phyloP scores from a whole-genome alignment of 306 rosid genomes.

The Comarum palustre region DNA sequence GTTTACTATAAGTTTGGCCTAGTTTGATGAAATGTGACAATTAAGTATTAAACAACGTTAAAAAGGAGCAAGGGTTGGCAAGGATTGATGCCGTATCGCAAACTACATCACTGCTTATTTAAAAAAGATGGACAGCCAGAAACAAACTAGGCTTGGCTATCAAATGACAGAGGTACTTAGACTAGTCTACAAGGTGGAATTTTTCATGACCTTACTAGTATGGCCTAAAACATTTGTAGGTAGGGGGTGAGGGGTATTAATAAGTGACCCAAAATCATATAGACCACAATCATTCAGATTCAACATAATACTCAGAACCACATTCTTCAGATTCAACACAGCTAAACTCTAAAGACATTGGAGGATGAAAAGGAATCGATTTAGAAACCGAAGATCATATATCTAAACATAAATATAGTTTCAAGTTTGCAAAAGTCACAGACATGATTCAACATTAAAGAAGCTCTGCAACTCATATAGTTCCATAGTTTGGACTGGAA shows the following conservation, averaged over 20 bases:
- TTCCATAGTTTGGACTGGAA: conserved; percentile 21
- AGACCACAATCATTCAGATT: no score
- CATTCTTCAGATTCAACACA: not conserved
- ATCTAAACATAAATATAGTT: not conserved
- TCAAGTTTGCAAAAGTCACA: conserved; percentile 16
- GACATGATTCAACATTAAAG: conserved; percentile 14
- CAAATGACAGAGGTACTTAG: not conserved
- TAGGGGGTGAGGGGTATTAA: no score
- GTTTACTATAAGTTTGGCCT: not conserved
- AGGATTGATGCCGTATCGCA: not conserved
- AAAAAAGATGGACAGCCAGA: not conserved
- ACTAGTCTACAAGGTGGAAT: not conserved
- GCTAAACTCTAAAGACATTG: not conserved
- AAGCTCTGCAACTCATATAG: conserved; percentile 13
- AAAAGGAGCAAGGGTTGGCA: not conserved
- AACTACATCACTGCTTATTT: not conserved
- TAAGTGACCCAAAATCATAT: not conserved
- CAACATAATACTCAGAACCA: no score
- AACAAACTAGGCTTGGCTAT: not conserved
- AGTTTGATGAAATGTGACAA: not conserved
- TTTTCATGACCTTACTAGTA: no score
- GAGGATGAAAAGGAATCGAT: not conserved
- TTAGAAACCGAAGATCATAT: not conserved
- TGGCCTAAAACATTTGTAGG: no score
- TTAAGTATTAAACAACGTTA: not conserved